Base-by-base conservation (phyloP, 208 protist genomes). In the Leishmania amazonensis region DNA sequence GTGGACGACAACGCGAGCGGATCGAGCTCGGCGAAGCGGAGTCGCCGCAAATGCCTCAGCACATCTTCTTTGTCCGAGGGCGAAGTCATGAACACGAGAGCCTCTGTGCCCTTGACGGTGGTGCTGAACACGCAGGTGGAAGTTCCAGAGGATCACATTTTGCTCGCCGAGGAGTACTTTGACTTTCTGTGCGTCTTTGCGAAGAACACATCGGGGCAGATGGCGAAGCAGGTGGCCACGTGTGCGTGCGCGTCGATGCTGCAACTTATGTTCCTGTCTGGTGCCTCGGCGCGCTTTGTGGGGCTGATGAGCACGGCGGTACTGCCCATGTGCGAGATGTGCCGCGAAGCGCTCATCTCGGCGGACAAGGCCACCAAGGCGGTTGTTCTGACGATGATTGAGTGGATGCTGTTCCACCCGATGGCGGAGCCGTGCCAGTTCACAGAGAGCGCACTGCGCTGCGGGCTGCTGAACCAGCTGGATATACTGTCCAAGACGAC, bases 321-420 rank as follows among this genome's bases (percentile, higher is more conserved):
- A 84, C 86, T 91, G 58, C 91, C 90, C 38, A 80, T 97, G 72
- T 97, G 94, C 81, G 92, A 96, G 67, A 95, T 96, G 90, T 90
- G 93, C 62, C 87, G 91, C 75, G 91, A 91, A 73, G 85, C 89
- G 6, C 85, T 97, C 71, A 84, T 90, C 47, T 94, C 88, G 0
- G 83, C 83, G 54, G 94, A 95, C 85, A 95, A 94, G 80, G 85
- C 90, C 15, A 96, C 93, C 11, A 97, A 95, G 81, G 88, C 93
- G 28, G 81, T 97, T 31, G 90, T 89, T 54, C 85, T 97, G 53
- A 94, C 90, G 47, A 97, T 97, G 94, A 92, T 94, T 11, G 88
- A 95, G 77, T 97, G 94, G 93, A 84, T 97, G 65, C 83, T 96
- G 35, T 74, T 85, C 74, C 90, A 94, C 78, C 81, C 86, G 6